These are phyloP conservation scores for Platanthera guangdongensis DNA, from an alignment of 106 monocot species.

Conservation along the genomic window DNA sequence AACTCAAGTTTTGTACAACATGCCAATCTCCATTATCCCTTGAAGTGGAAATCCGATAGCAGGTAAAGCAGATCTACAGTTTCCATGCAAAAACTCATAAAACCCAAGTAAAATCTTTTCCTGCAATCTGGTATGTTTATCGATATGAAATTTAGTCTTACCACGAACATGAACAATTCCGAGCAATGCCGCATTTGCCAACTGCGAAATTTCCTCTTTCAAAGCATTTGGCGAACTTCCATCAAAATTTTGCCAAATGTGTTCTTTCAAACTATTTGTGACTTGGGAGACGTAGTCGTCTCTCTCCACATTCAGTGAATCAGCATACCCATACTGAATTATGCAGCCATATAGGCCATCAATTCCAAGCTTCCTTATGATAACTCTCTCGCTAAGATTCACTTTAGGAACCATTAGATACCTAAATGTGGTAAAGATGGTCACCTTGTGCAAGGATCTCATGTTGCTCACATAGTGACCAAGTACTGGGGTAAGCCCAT, in stretches of 20 bases:
- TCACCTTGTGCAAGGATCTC: constrained; percentile 46
- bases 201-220: constrained; percentile 25
- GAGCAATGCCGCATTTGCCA: constrained; percentile 30
- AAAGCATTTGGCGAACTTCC: not conserved
- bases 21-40: constrained; percentile 61
- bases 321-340: constrained; percentile 61
- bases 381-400: constrained; percentile 28
- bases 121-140: constrained; percentile 28
- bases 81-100: constrained; percentile 64
- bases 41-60: constrained; percentile 37
- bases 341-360: constrained; percentile 45
- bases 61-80: constrained; percentile 60
- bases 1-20: constrained; percentile 52
- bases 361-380: constrained; percentile 31
- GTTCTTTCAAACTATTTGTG: constrained; percentile 13
- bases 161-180: constrained; percentile 63
- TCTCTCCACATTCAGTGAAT: constrained; percentile 24
- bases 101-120: constrained; percentile 57
- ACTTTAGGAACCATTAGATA: constrained; percentile 54
- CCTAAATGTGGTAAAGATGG: constrained; percentile 43
- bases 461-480: constrained; percentile 52
- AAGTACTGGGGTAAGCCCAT: constrained; percentile 54
- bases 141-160: constrained; percentile 52
- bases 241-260: constrained; percentile 20
- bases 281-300: constrained; percentile 46